Conservation (phyloP, 2,329 filamentous ascomycete species). For the Neophaeococcomyces mojaviensis region DNA sequence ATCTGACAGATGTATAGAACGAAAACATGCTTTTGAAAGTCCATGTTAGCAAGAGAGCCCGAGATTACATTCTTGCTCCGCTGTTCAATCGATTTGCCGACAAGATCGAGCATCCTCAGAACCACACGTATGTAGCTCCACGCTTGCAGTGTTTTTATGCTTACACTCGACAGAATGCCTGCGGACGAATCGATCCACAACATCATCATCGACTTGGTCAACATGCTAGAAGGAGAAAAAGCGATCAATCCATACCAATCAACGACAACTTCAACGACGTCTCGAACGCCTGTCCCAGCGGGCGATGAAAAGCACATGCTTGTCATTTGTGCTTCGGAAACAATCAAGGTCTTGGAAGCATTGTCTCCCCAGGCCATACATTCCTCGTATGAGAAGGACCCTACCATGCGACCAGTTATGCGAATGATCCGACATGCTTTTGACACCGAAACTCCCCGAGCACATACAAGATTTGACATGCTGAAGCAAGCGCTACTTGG, state of each 20-base stretch:
- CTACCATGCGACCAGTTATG: slow-evolving; percentile 57
- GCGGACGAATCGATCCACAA: slow-evolving; percentile 3
- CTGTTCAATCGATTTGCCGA: slow-evolving; percentile 63
- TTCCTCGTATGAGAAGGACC: slow-evolving; percentile 42
- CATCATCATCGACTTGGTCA: slow-evolving; percentile 11
- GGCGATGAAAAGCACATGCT: slow-evolving; percentile 7
- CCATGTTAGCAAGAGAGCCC: slow-evolving; percentile 83
- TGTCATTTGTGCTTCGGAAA: slow-evolving; percentile 19
- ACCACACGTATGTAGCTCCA: slow-evolving; percentile 45
- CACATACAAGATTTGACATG: slow-evolving; percentile 16
- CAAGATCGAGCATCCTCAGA: slow-evolving; percentile 23
- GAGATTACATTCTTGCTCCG: slow-evolving; percentile 65
- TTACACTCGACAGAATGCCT: neutral
- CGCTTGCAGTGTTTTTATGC: neutral
- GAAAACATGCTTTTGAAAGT: slow-evolving; percentile 70
- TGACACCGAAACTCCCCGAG: slow-evolving; percentile 9
- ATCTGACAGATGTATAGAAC: slow-evolving; percentile 39
- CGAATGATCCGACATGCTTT: slow-evolving; percentile 3
- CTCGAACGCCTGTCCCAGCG: neutral
- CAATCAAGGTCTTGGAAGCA: slow-evolving; percentile 19
- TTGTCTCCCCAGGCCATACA: slow-evolving; percentile 73
- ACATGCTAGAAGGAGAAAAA: slow-evolving; percentile 13
- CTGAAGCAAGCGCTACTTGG: slow-evolving; percentile 16
- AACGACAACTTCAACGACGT: neutral
- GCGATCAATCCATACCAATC: slow-evolving; percentile 14